phyloP scores from a whole-genome alignment of 1,284 basidiomycete species.

The Heterobasidion occidentale region DNA sequence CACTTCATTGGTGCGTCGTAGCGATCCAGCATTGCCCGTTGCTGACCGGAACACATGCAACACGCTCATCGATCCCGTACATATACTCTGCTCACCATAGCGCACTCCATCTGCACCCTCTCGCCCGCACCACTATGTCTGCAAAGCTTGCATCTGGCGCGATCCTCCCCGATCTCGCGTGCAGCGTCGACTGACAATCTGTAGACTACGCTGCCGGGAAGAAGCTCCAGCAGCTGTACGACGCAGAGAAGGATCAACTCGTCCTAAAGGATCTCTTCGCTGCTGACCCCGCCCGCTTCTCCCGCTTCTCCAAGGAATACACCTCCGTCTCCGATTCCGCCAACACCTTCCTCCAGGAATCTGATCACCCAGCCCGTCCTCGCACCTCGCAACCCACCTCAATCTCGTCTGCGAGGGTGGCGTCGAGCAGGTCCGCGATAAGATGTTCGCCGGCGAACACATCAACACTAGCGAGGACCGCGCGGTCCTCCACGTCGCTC shows the following conservation, averaged over 20 bases:
- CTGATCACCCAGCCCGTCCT: conserved; percentile 86
- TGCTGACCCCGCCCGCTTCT: conserved; percentile 81
- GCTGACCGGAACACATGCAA: background rate
- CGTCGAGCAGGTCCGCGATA: conserved; percentile 82
- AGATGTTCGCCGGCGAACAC: conserved; percentile 93
- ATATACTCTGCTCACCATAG: background rate
- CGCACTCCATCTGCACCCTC: background rate
- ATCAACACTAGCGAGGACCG: conserved; percentile 99
- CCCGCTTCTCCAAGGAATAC: conserved; percentile 80
- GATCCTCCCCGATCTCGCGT: background rate
- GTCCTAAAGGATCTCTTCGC: conserved; percentile 89
- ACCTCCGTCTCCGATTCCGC: conserved; percentile 55
- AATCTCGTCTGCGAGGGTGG: conserved; percentile 80
- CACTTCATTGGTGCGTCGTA: background rate
- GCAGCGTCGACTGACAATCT: background rate
- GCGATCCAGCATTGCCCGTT: background rate
- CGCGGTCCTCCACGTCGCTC: conserved; percentile 91
- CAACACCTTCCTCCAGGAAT: conserved; percentile 91
- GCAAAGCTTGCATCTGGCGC: background rate
- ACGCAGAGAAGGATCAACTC: conserved; percentile 68
- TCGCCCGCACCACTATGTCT: background rate
- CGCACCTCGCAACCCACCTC: conserved; percentile 62
- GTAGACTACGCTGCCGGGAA: conserved; percentile 86
- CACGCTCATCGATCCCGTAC: background rate
- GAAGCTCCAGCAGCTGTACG: conserved; percentile 83